phyloP scores from a whole-genome alignment of 164 flowering plant genomes.

The Stephania yunnanensis region DNA sequence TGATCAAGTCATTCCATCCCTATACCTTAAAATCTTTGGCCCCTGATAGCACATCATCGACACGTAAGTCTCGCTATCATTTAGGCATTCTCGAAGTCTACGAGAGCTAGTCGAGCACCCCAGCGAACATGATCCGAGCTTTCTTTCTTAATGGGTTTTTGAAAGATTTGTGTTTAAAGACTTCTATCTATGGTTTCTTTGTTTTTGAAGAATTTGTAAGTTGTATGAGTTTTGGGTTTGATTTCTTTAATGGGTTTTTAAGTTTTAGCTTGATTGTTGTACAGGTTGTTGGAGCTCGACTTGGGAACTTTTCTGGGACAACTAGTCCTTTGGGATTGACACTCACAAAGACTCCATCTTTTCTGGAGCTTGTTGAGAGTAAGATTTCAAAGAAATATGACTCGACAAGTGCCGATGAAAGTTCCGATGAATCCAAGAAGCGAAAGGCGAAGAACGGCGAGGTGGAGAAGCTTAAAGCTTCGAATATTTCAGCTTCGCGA shows the following conservation, averaged over 20 bases:
- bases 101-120: too few relatives aligned
- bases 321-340: slow-evolving; percentile 18
- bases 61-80: too few relatives aligned
- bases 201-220: too few relatives aligned
- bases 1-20: too few relatives aligned
- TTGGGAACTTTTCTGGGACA: not conserved
- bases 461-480: slow-evolving; percentile 48
- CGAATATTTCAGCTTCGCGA: slow-evolving; percentile 34
- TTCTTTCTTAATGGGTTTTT: too few relatives aligned
- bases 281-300: not conserved
- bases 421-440: not conserved
- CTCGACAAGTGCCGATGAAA: not conserved
- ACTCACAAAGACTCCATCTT: slow-evolving; percentile 18
- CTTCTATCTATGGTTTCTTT: not conserved
- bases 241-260: not conserved
- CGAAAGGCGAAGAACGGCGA: not conserved
- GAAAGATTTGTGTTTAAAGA: too few relatives aligned
- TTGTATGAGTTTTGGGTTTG: too few relatives aligned
- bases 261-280: not conserved
- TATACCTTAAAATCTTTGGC: too few relatives aligned
- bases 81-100: too few relatives aligned
- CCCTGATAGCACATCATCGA: too few relatives aligned
- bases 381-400: not conserved
- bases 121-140: too few relatives aligned
- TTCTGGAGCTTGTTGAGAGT: slow-evolving; percentile 16